Evolutionary conservation across 2,329 filamentous ascomycete species (phyloP).

Genomic region (Talaromyces sp.): DNA sequence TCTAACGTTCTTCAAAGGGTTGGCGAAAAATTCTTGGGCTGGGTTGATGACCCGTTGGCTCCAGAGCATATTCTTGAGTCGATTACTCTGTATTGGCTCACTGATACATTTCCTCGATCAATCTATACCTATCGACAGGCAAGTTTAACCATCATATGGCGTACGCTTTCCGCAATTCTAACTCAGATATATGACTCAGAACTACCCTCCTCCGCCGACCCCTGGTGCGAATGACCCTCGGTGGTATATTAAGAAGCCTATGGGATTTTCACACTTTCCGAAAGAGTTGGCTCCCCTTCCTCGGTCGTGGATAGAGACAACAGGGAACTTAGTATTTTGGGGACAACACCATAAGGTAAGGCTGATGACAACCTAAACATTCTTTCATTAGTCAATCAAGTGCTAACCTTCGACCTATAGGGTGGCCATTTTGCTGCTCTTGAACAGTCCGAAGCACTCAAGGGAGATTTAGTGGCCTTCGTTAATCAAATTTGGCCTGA

Average conservation of each 20-base stretch:
- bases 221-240: constrained; percentile 23
- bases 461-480: constrained; percentile 47
- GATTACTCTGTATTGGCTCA: constrained; percentile 43
- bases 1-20: constrained; percentile 32
- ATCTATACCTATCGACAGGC: constrained; percentile 40
- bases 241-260: constrained; percentile 46
- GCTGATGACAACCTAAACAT: too few species aligned
- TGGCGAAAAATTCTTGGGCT: constrained; percentile 43
- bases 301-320: constrained; percentile 38
- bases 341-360: constrained; percentile 39
- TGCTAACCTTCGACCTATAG: constrained; percentile 9
- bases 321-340: constrained; percentile 43
- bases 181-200: constrained; percentile 7
- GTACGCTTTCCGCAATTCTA: background rate
- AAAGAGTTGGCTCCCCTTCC: constrained; percentile 47
- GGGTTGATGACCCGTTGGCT: constrained; percentile 38
- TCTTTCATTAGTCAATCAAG: too few species aligned
- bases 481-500: constrained; percentile 33
- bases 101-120: constrained; percentile 38
- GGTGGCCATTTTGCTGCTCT: constrained; percentile 59
- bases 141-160: background rate
- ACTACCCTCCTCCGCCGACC: constrained; percentile 21
- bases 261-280: constrained; percentile 52
- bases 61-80: constrained; percentile 37
- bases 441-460: constrained; percentile 47